These are phyloP conservation scores for Pseudomassariella vexata DNA, from an alignment of 2,329 filamentous ascomycete genomes.

Conservation along the genomic window DNA sequence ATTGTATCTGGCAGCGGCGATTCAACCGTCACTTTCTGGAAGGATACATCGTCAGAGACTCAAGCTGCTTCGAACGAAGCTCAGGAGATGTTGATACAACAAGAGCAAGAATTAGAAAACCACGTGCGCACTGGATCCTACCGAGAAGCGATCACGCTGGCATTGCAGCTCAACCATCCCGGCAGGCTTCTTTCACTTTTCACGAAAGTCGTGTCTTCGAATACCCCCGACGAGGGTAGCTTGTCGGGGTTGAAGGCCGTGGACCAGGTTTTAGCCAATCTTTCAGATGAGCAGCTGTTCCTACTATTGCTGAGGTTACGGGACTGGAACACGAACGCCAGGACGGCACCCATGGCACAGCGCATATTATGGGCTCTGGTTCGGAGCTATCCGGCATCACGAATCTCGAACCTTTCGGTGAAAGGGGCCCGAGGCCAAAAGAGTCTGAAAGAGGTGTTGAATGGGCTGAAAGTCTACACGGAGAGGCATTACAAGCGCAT, in stretches of 20 bases:
- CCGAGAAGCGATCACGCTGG: conserved; percentile 86
- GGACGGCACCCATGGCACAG: conserved; percentile 80
- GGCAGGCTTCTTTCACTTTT: conserved; percentile 81
- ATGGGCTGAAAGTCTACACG: conserved; percentile 84
- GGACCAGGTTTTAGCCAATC: conserved; percentile 72
- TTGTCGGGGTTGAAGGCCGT: conserved; percentile 63
- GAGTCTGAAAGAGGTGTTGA: conserved; percentile 76
- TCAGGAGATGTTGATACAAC: conserved; percentile 76
- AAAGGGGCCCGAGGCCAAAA: conserved; percentile 52
- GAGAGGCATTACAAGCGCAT: conserved; percentile 87
- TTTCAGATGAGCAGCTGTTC: conserved; percentile 84
- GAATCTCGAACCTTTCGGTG: conserved; percentile 65
- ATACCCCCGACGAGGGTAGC: conserved; percentile 54
- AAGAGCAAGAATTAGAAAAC: conserved; percentile 91
- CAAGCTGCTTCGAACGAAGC: conserved; percentile 68
- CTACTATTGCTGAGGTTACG: conserved; percentile 73
- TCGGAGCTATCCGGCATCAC: conserved; percentile 71
- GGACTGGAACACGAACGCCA: conserved; percentile 97
- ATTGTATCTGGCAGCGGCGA: conserved; percentile 90
- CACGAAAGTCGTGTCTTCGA: conserved; percentile 66
- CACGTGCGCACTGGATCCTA: conserved; percentile 85
- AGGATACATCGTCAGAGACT: conserved; percentile 79
- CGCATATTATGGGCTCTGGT: conserved; percentile 76
- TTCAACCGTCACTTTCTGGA: conserved; percentile 92
- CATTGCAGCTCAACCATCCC: conserved; percentile 90